A percentile compares a stretch with the other conserved stretches of the same genome.
Evolutionary conservation across 2,329 filamentous ascomycete genomes (phyloP).

Genomic region (Fusarium chuoi): DNA sequence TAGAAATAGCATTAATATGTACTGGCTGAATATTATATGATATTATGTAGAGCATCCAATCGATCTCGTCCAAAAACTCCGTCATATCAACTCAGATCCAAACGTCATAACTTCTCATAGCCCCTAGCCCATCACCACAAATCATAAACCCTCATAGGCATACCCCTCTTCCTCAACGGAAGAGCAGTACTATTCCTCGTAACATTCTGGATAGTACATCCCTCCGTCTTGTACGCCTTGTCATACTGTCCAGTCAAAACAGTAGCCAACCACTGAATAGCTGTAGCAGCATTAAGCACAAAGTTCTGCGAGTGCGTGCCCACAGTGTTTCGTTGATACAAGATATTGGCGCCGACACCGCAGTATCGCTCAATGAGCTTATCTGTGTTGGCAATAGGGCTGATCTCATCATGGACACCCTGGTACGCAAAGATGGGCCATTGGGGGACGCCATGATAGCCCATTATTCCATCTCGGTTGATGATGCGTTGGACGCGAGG

Average conservation of each 20-base stretch:
- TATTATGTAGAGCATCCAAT: neutral
- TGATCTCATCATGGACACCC: constrained; percentile 34
- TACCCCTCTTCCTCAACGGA: constrained; percentile 15
- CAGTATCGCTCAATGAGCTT: constrained; percentile 34
- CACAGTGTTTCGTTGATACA: constrained; percentile 38
- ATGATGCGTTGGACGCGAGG: constrained; percentile 12
- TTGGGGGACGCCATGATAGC: constrained; percentile 38
- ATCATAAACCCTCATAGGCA: constrained; percentile 12
- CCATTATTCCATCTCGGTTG: constrained; percentile 40
- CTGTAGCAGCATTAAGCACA: neutral
- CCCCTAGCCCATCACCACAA: constrained; percentile 13
- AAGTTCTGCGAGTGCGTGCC: constrained; percentile 29
- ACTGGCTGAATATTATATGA: neutral
- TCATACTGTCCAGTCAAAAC: constrained; percentile 28
- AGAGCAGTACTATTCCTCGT: constrained; percentile 28
- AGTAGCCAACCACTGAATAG: constrained; percentile 24
- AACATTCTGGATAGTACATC: constrained; percentile 37
- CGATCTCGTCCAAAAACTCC: accelerated
- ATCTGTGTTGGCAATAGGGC: constrained; percentile 29
- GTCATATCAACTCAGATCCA: neutral
- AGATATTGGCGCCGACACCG: constrained; percentile 32
- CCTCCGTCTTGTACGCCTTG: constrained; percentile 14
- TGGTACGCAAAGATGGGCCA: constrained; percentile 41
- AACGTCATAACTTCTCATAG: too few relatives aligned
- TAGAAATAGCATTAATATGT: too few relatives aligned